Evolutionary conservation across 345 rosid genomes (phyloP).

Genomic region (Eucalyptus caleyi): DNA sequence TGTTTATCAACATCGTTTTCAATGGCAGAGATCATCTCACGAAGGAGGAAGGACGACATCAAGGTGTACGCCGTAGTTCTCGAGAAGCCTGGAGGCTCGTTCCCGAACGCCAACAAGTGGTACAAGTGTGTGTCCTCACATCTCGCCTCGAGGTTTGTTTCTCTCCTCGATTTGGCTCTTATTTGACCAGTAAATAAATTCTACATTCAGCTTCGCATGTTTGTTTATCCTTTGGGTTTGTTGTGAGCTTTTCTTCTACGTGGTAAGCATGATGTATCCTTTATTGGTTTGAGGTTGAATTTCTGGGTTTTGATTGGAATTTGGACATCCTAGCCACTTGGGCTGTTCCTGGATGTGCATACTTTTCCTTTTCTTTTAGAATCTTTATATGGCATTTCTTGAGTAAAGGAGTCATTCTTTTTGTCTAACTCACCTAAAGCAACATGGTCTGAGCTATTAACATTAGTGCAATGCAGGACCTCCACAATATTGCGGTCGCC

Average conservation of each 20-base stretch:
- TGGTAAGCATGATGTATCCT: not conserved
- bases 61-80: accelerated
- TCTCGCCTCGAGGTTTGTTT: too few relatives aligned
- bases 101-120: too few relatives aligned
- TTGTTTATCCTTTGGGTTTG: not conserved
- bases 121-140: too few relatives aligned
- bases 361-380: not conserved
- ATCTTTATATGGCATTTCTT: not conserved
- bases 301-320: not conserved
- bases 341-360: not conserved
- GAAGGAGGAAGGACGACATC: too few relatives aligned
- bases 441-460: not conserved
- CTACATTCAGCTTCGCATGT: not conserved
- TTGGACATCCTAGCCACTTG: not conserved
- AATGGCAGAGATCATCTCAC: too few relatives aligned
- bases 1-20: too few relatives aligned
- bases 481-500: slow-evolving; percentile 79
- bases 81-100: too few relatives aligned
- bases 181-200: not conserved
- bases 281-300: not conserved
- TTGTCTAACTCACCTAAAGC: not conserved
- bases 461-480: slow-evolving; percentile 33
- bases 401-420: not conserved
- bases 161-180: not conserved
- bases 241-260: not conserved